Percentiles rank a stretch among this genome's conserved stretches.
phyloP scores from a whole-genome alignment of 2,329 filamentous ascomycete species.

The Taxawa tesnikishii region DNA sequence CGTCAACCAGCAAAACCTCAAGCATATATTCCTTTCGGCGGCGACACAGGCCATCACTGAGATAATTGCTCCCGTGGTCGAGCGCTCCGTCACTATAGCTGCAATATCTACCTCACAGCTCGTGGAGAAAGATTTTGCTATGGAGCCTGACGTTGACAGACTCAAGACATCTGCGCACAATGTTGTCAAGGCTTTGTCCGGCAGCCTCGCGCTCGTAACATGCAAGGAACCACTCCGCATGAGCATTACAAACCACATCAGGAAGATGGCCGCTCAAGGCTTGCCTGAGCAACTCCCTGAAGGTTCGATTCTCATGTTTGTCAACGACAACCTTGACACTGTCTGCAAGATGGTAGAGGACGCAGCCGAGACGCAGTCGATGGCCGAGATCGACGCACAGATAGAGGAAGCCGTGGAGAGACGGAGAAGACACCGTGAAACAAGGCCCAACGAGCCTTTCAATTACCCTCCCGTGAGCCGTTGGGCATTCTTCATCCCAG shows the following conservation, averaged over 20 bases:
- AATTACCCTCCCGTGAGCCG: slow-evolving; percentile 68
- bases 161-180: slow-evolving; percentile 77
- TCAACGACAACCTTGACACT: slow-evolving; percentile 91
- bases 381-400: slow-evolving; percentile 90
- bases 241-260: slow-evolving; percentile 95
- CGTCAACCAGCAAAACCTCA: slow-evolving; percentile 53
- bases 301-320: slow-evolving; percentile 94
- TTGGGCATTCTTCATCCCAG: slow-evolving; percentile 88
- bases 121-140: slow-evolving; percentile 91
- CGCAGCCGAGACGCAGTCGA: slow-evolving; percentile 82
- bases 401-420: slow-evolving; percentile 70
- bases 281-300: slow-evolving; percentile 68
- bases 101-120: slow-evolving; percentile 94
- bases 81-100: slow-evolving; percentile 93
- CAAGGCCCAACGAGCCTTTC: slow-evolving; percentile 72
- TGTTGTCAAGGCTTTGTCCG: slow-evolving; percentile 90
- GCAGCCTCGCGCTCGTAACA: slow-evolving; percentile 89
- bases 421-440: slow-evolving; percentile 61
- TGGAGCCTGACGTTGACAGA: slow-evolving; percentile 79
- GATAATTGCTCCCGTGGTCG: slow-evolving; percentile 94
- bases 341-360: slow-evolving; percentile 92
- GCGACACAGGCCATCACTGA: slow-evolving; percentile 85
- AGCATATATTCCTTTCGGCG: slow-evolving; percentile 69
- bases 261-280: slow-evolving; percentile 56
- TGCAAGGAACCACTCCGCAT: slow-evolving; percentile 94